Evolutionary conservation across 2,329 filamentous ascomycete genomes (phyloP), one percentile per base, ranked within the genome.

Genomic region (Verticillium klebahnii): DNA sequence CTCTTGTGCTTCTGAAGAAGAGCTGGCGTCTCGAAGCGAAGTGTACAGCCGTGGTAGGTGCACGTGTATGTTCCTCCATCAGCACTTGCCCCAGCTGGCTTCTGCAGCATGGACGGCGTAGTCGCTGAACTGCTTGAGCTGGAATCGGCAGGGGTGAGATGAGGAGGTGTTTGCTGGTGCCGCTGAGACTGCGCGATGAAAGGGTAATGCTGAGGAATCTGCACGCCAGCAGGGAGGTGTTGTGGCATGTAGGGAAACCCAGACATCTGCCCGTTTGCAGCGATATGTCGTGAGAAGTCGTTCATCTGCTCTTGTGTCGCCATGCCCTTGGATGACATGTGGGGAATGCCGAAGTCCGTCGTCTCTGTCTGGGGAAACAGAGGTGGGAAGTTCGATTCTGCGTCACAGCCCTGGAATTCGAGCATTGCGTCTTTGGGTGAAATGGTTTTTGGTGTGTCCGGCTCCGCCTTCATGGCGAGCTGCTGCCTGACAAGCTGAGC

Each of bases 1-100:
- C 93, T 88, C 80, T 97, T 97, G 80, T 99, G 95, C 77, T 95
- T 95, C 74, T 98, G 93, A 3, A 99, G 82, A 67, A 93, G 87
- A 9, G 87, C 83, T 5, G 93, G 92, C 1, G 92, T 92, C 68
- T 96, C 92, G 71, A 99, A 99, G 60, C 95, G 90, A 67, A 90
- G 81, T 0, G 88, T 89, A 72, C 95, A 98, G 12, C 93, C 92
- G 70, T 96, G 93, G 70, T 97, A 97, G 1, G 93, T 97, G 76
- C 95, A 99, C 1, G 93, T 96, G 77, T 97, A 99, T 0, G 93
- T 97, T 14, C 94, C 94, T 23, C 88, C 85, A 67, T 96, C 91
- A 0, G 92, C 90, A 17, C 81, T 80, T 2, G 89, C 87, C 50
- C 87, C 82, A 1, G 78, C 74, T 0, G 92, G 92, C 40, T 83